Evolutionary conservation across 2,329 filamentous ascomycete genomes (phyloP), one percentile per base, ranked within the genome.

Genomic region (Pseudocercospora cruenta): DNA sequence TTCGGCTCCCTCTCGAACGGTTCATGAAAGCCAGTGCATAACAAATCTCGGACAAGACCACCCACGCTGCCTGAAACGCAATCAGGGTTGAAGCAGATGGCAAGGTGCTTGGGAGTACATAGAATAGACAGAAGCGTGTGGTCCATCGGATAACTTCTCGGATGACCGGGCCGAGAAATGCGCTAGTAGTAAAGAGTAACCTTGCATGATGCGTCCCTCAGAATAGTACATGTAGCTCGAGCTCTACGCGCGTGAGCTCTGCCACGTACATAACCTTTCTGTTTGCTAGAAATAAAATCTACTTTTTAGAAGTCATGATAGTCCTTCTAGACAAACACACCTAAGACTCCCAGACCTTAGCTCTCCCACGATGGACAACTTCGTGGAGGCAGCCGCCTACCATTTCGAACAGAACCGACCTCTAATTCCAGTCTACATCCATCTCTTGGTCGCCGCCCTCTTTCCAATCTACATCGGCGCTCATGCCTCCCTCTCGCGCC

Each of bases 401-500:
- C 63, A 69, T 28, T 70, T 66, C 58, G 63, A 71, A 33, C 47
- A 69, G 60, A 69, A 69, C 49, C 70, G 69, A 4, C 83, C 82
- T 16, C 73, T 85, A 22, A 73, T 89, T 28, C 85, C 85, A 14
- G 87, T 86, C 10, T 86, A 89, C 72, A 73, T 83, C 0, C 89
- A 91, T 76, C 81, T 91, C 12, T 80, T 91, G 62, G 75, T 89
- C 66, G 90, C 91, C 28, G 90, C 93, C 14, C 79, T 97, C 16
- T 88, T 91, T 68, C 92, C 93, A 61, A 96, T 97, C 75, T 95
- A 91, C 79, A 85, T 92, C 4, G 92, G 91, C 57, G 88, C 93
- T 8, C 91, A 97, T 78, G 92, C 91, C n/a, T 91, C 94, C 0
- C 86, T 98, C 21, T 89, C 90, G 14, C 87, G 93, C 19, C 94